Evolutionary conservation across 2,329 filamentous ascomycete genomes (phyloP).

Genomic region (Thielaviopsis populi): DNA sequence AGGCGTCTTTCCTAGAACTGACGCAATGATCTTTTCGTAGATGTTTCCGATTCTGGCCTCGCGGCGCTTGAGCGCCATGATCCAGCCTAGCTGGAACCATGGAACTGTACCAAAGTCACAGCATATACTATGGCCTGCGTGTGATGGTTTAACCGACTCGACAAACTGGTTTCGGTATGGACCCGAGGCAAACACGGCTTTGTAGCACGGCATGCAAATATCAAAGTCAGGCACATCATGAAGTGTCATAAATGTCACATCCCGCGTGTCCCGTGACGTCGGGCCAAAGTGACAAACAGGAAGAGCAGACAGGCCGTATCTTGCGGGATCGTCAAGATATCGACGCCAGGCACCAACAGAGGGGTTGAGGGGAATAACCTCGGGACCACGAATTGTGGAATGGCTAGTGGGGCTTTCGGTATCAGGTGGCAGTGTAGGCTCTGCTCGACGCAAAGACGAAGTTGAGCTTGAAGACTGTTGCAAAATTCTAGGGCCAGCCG

Average conservation of each 20-base stretch:
- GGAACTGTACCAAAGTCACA: slow-evolving; percentile 67
- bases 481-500: slow-evolving; percentile 19
- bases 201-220: slow-evolving; percentile 71
- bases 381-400: neutral
- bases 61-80: slow-evolving; percentile 59
- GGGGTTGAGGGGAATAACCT: slow-evolving; percentile 8
- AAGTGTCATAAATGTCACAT: slow-evolving; percentile 65
- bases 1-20: slow-evolving; percentile 27
- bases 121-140: slow-evolving; percentile 27
- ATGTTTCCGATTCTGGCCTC: slow-evolving; percentile 47
- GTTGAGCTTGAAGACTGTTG: slow-evolving; percentile 17
- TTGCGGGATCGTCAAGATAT: slow-evolving; percentile 38
- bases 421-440: neutral
- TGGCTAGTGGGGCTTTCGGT: neutral
- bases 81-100: slow-evolving; percentile 76
- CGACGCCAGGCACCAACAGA: slow-evolving; percentile 32
- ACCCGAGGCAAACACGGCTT: slow-evolving; percentile 51
- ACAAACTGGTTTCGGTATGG: slow-evolving; percentile 54
- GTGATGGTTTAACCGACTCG: slow-evolving; percentile 30
- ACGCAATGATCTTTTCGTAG: slow-evolving; percentile 48
- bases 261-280: slow-evolving; percentile 43
- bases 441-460: slow-evolving; percentile 10
- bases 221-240: slow-evolving; percentile 55
- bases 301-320: slow-evolving; percentile 33
- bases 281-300: slow-evolving; percentile 42